Evolutionary conservation across 2,329 filamentous ascomycete genomes (phyloP), one percentile per base, ranked within the genome.

Genomic region (Tolypocladium album): DNA sequence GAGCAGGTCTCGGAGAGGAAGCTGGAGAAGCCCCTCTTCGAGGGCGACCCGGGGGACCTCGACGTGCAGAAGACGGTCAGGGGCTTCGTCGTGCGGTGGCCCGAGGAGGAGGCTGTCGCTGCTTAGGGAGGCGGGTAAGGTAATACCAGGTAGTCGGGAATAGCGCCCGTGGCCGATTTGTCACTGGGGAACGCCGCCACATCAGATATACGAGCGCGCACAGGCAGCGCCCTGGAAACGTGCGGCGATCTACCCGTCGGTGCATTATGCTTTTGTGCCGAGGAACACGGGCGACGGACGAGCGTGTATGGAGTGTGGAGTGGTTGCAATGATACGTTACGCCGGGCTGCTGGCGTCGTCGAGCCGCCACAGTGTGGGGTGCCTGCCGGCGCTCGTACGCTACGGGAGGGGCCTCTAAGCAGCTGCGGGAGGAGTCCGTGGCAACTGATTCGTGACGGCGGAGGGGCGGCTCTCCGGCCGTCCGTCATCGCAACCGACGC

Each of bases 1-100:
- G 86, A 87, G 64, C 90, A 93, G 77, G 80, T 96, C 40, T 78
- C 92, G 56, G 90, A 97, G 74, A 84, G 87, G 72, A 83, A 87
- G 67, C 86, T 95, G 85, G 90, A 93, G 42, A 87, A 87, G 70
- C 88, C 92, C 64, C 85, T 97, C 78, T 97, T 97, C 74, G 89
- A 92, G 68, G 82, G 92, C 66, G 92, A 97, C 70, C 88, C 87
- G 20, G 93, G 93, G 43, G 91, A 96, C 73, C 84, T 93, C 74
- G 82, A 86, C 64, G 78, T 96, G 61, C 83, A 90, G 64, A 87
- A 89, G 71, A 96, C 90, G 9, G 91, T 95, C 9, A 92, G 88
- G 67, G 89, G 89, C 24, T 95, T 89, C 73, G 81, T 85, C 62
- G 73, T 95, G 64, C 78, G 78, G 62, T 94, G 90, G 90, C 77